A percentile compares a stretch with the other conserved stretches of the same genome.
Evolutionary conservation across 164 flowering plant species (phyloP).

Genomic region (Buxus sempervirens): DNA sequence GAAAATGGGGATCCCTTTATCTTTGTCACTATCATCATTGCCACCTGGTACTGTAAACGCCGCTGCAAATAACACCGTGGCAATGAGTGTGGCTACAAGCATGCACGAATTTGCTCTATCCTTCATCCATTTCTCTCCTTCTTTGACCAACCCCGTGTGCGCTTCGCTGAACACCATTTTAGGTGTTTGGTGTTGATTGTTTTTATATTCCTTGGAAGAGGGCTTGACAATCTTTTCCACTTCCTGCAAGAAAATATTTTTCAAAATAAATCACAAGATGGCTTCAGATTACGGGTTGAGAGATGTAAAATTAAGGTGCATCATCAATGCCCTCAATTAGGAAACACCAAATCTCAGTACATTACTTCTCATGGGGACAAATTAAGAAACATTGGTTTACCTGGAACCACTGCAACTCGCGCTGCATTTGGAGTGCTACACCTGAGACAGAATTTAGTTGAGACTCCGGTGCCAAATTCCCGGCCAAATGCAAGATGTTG

Average conservation of each 20-base stretch:
- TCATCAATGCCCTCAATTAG: no score
- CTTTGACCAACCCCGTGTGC: constrained; percentile 4
- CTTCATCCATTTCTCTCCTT: constrained; percentile 13
- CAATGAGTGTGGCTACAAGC: constrained; percentile 12
- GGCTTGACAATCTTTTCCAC: constrained; percentile 13
- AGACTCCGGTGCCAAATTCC: constrained; percentile 5
- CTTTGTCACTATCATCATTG: background rate
- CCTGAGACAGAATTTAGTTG: background rate
- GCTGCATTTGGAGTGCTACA: constrained; percentile 14
- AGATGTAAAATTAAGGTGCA: background rate
- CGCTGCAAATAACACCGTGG: constrained; percentile 11
- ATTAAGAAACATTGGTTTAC: background rate
- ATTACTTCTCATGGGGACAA: no score
- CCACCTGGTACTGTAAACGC: constrained; percentile 18
- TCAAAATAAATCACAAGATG: background rate
- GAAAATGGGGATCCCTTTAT: constrained; percentile 10
- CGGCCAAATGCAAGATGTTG: constrained; percentile 9
- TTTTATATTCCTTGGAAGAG: background rate
- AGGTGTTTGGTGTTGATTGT: background rate
- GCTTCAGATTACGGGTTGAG: no score
- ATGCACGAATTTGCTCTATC: constrained; percentile 11
- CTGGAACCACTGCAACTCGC: background rate
- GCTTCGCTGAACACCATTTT: constrained; percentile 1
- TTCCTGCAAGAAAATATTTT: background rate
- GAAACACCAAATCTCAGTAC: background rate